A percentile compares a stretch with the other conserved stretches of the same genome.
Evolutionary conservation across 495 filamentous ascomycete species (phyloP).

Genomic region (Daldinia bambusicola): DNA sequence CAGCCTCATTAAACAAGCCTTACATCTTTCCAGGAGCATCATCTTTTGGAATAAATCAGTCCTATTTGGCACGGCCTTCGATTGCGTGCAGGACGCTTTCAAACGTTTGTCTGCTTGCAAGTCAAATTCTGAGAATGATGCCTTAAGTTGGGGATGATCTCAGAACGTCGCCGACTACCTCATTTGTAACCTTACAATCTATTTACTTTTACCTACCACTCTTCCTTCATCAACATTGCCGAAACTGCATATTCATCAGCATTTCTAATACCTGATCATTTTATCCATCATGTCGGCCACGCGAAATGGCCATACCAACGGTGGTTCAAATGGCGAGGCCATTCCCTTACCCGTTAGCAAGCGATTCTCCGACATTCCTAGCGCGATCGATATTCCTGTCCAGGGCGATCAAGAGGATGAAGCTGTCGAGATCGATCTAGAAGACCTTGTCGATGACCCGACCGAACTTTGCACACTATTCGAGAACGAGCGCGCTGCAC

Average conservation of each 20-base stretch:
- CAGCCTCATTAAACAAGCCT: slow-evolving; percentile 38
- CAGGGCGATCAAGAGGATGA: slow-evolving; percentile 81
- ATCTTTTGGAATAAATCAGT: slow-evolving; percentile 6
- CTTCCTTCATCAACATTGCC: slow-evolving; percentile 8
- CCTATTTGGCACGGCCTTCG: slow-evolving; percentile 3
- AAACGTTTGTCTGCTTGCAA: background rate
- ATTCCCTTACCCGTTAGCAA: slow-evolving; percentile 49
- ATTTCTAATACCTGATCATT: background rate
- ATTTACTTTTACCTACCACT: slow-evolving; percentile 1
- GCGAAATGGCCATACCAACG: slow-evolving; percentile 48
- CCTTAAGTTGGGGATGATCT: slow-evolving; percentile 27
- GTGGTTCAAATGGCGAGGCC: slow-evolving; percentile 39
- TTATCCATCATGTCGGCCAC: slow-evolving; percentile 45
- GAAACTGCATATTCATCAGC: slow-evolving; percentile 5
- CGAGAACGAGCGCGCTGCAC: slow-evolving; percentile 88
- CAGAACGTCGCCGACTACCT: slow-evolving; percentile 15
- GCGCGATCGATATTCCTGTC: slow-evolving; percentile 90
- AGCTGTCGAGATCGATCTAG: slow-evolving; percentile 90
- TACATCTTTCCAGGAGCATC: slow-evolving; percentile 17
- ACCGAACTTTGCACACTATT: slow-evolving; percentile 94
- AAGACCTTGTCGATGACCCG: slow-evolving; percentile 90
- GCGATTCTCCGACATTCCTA: slow-evolving; percentile 88
- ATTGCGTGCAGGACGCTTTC: background rate
- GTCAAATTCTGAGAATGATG: slow-evolving; percentile 14
- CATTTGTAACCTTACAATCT: slow-evolving; percentile 6